Conservation (phyloP, 1,284 basidiomycete genomes). For the Papiliotrema flavescens region DNA sequence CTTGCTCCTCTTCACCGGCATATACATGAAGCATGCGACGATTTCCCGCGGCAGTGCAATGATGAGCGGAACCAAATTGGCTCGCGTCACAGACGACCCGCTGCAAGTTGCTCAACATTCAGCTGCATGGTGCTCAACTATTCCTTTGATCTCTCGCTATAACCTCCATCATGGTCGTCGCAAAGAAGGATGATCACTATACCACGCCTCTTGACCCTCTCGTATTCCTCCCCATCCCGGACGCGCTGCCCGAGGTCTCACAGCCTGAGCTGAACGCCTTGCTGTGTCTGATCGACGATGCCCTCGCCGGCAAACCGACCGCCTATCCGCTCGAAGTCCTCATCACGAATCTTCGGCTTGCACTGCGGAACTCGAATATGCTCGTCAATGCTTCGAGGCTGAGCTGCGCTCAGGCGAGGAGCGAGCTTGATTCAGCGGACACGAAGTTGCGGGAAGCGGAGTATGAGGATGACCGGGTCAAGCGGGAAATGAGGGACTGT, state of each 20-base stretch:
- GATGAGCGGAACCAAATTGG: too few species aligned
- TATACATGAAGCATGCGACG: too few species aligned
- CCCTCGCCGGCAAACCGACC: constrained; percentile 6
- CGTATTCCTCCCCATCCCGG: constrained; percentile 34
- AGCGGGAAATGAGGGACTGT: constrained; percentile 39
- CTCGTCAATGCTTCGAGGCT: constrained; percentile 34
- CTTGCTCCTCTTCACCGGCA: too few species aligned
- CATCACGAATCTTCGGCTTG: constrained; percentile 27
- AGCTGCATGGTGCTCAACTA: too few species aligned
- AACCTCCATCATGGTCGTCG: background rate
- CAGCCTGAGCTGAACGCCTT: constrained; percentile 16
- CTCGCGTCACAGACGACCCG: too few species aligned
- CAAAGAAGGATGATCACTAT: background rate
- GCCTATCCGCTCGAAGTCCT: constrained; percentile 10
- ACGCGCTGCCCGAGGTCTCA: constrained; percentile 21
- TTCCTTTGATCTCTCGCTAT: too few species aligned
- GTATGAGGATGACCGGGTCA: constrained; percentile 39
- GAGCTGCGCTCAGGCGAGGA: constrained; percentile 27
- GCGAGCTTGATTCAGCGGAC: constrained; percentile 32
- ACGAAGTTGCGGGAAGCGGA: constrained; percentile 32
- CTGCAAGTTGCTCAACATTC: too few species aligned
- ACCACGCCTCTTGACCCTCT: constrained; percentile 35
- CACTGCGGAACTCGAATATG: constrained; percentile 28
- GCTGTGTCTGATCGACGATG: constrained; percentile 14
- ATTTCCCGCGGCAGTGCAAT: too few species aligned